Base-by-base conservation (phyloP, 805 yeast species). In the Ogataea paradorogensis region DNA sequence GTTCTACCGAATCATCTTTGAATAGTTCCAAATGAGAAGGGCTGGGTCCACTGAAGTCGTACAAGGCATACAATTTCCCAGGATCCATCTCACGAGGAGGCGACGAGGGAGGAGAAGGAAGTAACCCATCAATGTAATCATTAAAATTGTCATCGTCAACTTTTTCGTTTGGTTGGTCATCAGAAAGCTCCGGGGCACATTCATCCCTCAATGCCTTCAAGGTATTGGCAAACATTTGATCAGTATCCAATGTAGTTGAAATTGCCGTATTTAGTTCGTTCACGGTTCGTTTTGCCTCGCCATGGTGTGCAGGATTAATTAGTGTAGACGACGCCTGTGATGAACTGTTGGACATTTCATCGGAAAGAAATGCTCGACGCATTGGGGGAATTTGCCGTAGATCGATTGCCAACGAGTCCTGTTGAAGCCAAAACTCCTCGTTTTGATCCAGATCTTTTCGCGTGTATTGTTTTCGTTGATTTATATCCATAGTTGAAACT, bases 11-110 rank as follows among this genome's bases (percentile, higher is more conserved):
- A 53, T 88, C 96, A 55, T 91, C 90, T 48, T 87, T 79, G 15
- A 67, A 59, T 9, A 91, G 71, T 42, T 83, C 79, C 50, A 95
- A 84, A 63, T 91, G 99, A 32, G 93, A 87, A 4, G 91, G 89
- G 56, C 89, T 96, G 5, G 96, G 95, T 1, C 97, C 98, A 36
- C 72, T 73, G 53, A 93, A 91, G 35, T 89, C 89, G 52, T 84
- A 87, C 23, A 90, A 65, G 1, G 96, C 96, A 60, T 90, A 90
- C 21, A 90, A 69, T 55, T 83, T 82, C 35, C 75, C 83, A 6
- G 95, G 95, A 57, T 86, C 89, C 40, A 90, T 63, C 50, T 86
- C 95, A 43, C 75, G 72, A 3, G 95, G 93, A 2, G 95, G 93
- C 13, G 84, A 76, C 13, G 84, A 67, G 6, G 86, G 84, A n/a